Percentiles rank a stretch among this genome's conserved stretches.
These are phyloP conservation scores for Tetradesmus obliquus DNA, from an alignment of 139 green algal species.

Conservation along the genomic window DNA sequence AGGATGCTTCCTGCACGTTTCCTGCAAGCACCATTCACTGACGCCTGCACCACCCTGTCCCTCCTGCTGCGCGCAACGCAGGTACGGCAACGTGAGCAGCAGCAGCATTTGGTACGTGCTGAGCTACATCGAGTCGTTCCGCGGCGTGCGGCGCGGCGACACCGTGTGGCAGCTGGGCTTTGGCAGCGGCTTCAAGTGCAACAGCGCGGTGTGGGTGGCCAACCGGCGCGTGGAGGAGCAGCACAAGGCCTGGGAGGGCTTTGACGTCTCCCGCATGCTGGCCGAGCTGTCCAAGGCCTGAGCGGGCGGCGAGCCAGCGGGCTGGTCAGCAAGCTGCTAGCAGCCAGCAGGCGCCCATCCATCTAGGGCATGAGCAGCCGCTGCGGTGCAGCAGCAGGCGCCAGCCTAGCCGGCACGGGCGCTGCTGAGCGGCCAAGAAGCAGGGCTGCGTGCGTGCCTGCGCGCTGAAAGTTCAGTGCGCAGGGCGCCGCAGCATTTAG, in stretches of 20 bases:
- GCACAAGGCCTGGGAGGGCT: slow-evolving; percentile 67
- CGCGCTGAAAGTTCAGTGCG: no score
- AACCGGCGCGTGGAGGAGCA: slow-evolving; percentile 56
- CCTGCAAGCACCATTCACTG: no score
- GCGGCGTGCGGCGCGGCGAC: slow-evolving; percentile 76
- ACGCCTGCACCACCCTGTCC: background rate
- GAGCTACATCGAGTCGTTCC: slow-evolving; percentile 79
- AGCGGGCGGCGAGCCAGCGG: background rate
- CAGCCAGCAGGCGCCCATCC: no score
- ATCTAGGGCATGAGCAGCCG: no score
- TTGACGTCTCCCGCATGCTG: slow-evolving; percentile 63
- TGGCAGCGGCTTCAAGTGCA: slow-evolving; percentile 96
- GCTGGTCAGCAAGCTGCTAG: background rate
- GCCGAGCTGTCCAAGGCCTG: slow-evolving; percentile 53
- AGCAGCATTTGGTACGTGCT: slow-evolving; percentile 88
- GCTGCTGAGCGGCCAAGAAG: no score
- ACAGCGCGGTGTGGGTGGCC: slow-evolving; percentile 90
- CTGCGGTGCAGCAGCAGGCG: no score
- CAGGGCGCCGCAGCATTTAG: no score
- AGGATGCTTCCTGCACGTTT: no score
- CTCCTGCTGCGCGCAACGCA: background rate
- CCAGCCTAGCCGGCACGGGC: no score
- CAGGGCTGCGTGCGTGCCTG: no score
- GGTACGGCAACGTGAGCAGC: slow-evolving; percentile 88
- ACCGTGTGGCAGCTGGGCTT: slow-evolving; percentile 95